Conservation (phyloP, 2,329 filamentous ascomycete genomes). For the Calonectria ilicicola region DNA sequence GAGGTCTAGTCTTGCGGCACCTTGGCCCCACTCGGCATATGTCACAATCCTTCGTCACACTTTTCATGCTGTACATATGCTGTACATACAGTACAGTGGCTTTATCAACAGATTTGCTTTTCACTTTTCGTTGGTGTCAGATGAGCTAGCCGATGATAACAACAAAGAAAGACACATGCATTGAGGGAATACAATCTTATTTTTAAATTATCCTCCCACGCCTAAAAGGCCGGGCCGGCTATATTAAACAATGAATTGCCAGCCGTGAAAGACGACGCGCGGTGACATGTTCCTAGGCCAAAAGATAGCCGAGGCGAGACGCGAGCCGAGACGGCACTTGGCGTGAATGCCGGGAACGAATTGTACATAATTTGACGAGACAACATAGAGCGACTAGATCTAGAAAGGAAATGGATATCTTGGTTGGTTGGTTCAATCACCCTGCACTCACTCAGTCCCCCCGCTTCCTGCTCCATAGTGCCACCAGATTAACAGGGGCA, state of each 20-base stretch:
- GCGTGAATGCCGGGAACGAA: not conserved
- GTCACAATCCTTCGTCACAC: not conserved
- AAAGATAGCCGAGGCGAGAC: not conserved
- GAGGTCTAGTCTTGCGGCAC: not conserved
- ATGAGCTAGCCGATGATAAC: not conserved
- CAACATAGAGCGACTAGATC: not conserved
- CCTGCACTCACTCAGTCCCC: not conserved
- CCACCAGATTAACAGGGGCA: conserved; percentile 12
- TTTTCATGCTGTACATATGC: not conserved
- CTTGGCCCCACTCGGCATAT: not conserved
- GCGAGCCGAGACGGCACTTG: not conserved
- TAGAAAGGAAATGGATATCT: not conserved
- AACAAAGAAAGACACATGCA: not conserved
- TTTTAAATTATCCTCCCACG: not conserved
- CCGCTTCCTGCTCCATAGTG: no score
- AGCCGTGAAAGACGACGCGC: not conserved
- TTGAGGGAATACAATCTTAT: not conserved
- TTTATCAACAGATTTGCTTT: no score
- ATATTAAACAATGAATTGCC: not conserved
- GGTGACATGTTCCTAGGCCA: not conserved
- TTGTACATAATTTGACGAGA: not conserved
- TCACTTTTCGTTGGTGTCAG: no score
- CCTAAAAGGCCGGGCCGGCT: not conserved
- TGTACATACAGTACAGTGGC: not conserved
- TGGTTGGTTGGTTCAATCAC: not conserved